phyloP scores from a whole-genome alignment of 2,329 filamentous ascomycete species.

The Colletotrichum spinosum region DNA sequence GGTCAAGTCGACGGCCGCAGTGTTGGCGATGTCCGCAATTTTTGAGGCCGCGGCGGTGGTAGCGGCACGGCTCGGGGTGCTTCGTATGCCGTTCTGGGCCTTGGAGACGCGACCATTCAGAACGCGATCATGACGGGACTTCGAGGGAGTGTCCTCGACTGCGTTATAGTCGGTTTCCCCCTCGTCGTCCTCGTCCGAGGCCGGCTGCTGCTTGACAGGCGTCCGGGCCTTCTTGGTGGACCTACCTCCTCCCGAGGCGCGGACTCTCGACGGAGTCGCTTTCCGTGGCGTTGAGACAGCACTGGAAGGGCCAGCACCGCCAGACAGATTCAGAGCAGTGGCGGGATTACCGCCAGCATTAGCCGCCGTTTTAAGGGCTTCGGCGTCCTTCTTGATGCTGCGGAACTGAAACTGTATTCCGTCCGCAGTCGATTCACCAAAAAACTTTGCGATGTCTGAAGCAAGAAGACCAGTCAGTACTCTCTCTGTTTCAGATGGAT shows the following conservation, averaged over 20 bases:
- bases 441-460: slow-evolving; percentile 69
- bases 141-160: slow-evolving; percentile 52
- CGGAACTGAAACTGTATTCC: slow-evolving; percentile 73
- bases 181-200: slow-evolving; percentile 43
- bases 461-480: not conserved
- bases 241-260: slow-evolving; percentile 29
- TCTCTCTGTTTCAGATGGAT: not conserved
- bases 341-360: slow-evolving; percentile 59
- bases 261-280: slow-evolving; percentile 35
- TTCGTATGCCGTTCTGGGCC: slow-evolving; percentile 11
- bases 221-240: slow-evolving; percentile 27
- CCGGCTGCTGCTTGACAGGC: slow-evolving; percentile 41
- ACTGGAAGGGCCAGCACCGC: slow-evolving; percentile 39
- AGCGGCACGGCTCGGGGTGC: slow-evolving; percentile 37
- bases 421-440: slow-evolving; percentile 67
- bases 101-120: slow-evolving; percentile 31
- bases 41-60: slow-evolving; percentile 31
- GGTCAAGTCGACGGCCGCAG: slow-evolving; percentile 37
- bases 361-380: slow-evolving; percentile 58
- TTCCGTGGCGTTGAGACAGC: slow-evolving; percentile 44
- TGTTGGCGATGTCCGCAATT: slow-evolving; percentile 20
- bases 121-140: slow-evolving; percentile 40
- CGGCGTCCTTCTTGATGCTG: slow-evolving; percentile 64
- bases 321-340: slow-evolving; percentile 47
- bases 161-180: slow-evolving; percentile 46